Evolutionary conservation across 768 basidiomycete genomes (phyloP).

Genomic region (Mycena capillaripes): DNA sequence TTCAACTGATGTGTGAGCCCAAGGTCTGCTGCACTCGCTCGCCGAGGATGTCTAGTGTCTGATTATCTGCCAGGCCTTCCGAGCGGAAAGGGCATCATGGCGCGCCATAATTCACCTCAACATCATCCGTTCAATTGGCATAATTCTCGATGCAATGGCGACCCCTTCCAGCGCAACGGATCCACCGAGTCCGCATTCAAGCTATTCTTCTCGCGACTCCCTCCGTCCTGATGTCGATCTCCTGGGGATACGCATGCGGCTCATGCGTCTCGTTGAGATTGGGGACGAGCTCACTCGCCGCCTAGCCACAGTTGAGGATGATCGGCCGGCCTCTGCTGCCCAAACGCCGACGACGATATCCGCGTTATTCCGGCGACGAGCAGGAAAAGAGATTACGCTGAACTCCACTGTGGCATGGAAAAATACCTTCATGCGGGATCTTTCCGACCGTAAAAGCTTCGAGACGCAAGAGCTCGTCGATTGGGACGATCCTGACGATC

Average conservation of each 20-base stretch:
- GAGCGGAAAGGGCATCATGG: slow-evolving; percentile 75
- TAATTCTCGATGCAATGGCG: slow-evolving; percentile 66
- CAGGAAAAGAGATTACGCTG: slow-evolving; percentile 64
- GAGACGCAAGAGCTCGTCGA: slow-evolving; percentile 60
- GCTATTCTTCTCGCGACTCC: not conserved
- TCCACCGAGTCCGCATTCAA: slow-evolving; percentile 36
- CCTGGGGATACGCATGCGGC: slow-evolving; percentile 74
- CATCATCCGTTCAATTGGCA: slow-evolving; percentile 73
- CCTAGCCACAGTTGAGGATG: slow-evolving; percentile 63
- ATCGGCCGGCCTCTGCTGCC: slow-evolving; percentile 46
- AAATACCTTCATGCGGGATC: slow-evolving; percentile 56
- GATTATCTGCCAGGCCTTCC: slow-evolving; percentile 61
- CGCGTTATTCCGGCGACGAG: slow-evolving; percentile 40
- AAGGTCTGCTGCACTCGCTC: slow-evolving; percentile 53
- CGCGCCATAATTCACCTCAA: slow-evolving; percentile 78
- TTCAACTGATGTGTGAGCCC: slow-evolving; percentile 73
- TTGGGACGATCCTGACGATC: slow-evolving; percentile 73
- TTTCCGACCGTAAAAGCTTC: slow-evolving; percentile 57
- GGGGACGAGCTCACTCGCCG: slow-evolving; percentile 75
- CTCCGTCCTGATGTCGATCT: slow-evolving; percentile 60
- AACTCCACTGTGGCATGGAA: slow-evolving; percentile 71
- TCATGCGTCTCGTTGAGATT: slow-evolving; percentile 76
- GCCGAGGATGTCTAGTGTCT: not conserved
- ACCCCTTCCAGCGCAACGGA: slow-evolving; percentile 46
- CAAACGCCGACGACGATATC: slow-evolving; percentile 52